phyloP scores from a whole-genome alignment of 2,329 filamentous ascomycete genomes.

The Colletotrichum endophyticum region DNA sequence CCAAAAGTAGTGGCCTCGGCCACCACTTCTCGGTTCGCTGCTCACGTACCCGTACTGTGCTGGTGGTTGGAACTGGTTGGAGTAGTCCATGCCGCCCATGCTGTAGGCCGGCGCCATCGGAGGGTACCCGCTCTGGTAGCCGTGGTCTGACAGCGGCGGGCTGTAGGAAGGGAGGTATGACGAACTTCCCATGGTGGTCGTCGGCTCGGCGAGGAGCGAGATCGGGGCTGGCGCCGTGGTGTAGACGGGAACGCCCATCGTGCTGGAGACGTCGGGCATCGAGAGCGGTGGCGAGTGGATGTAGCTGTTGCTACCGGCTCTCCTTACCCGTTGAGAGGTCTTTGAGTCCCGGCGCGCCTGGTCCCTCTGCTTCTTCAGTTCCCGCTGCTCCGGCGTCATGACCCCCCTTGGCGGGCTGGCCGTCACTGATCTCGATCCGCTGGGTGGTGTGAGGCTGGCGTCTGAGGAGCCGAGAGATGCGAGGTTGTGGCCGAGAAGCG shows the following conservation, averaged over 20 bases:
- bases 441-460: conserved; percentile 55
- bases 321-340: conserved; percentile 52
- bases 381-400: conserved; percentile 65
- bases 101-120: conserved; percentile 44
- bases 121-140: conserved; percentile 33
- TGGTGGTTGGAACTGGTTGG: conserved; percentile 34
- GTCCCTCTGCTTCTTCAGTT: conserved; percentile 66
- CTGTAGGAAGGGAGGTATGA: conserved; percentile 57
- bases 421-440: conserved; percentile 56
- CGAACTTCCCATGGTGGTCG: conserved; percentile 44
- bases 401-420: conserved; percentile 61
- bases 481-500: conserved; percentile 49
- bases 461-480: conserved; percentile 54
- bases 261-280: conserved; percentile 45
- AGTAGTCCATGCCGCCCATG: conserved; percentile 48
- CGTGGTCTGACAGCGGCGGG: conserved; percentile 49
- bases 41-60: conserved; percentile 45
- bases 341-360: conserved; percentile 64
- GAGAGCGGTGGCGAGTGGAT: conserved; percentile 45
- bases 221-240: conserved; percentile 55
- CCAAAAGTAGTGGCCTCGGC: not conserved
- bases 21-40: not conserved
- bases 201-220: conserved; percentile 55
- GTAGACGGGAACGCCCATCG: conserved; percentile 54
- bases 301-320: conserved; percentile 51